Evolutionary conservation across 495 filamentous ascomycete genomes (phyloP).

Genomic region (Lasiosphaeria miniovina): DNA sequence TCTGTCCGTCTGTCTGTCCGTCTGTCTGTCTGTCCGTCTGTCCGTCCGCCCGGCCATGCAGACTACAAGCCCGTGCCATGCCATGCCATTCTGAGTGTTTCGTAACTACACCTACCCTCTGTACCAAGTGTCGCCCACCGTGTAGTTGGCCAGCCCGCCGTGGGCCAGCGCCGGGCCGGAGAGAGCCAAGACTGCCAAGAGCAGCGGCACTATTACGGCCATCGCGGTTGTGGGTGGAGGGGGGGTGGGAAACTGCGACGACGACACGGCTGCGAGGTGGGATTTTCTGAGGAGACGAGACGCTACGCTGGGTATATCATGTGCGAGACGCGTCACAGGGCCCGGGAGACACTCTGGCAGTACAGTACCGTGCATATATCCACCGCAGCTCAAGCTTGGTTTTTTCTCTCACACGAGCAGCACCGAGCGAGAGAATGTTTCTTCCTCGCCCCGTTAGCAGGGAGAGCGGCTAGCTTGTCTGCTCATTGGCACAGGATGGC

Average conservation of each 20-base stretch:
- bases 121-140: conserved; percentile 48
- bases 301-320: conserved; percentile 15
- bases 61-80: neutral
- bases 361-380: too few relatives aligned
- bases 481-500: too few relatives aligned
- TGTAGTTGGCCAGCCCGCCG: conserved; percentile 49
- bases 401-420: too few relatives aligned
- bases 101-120: conserved; percentile 29
- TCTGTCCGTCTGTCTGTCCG: too few relatives aligned
- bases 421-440: too few relatives aligned
- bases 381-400: too few relatives aligned
- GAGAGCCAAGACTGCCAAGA: conserved; percentile 30
- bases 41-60: too few relatives aligned
- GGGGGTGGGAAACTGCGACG: conserved; percentile 3
- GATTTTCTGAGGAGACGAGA: too few relatives aligned
- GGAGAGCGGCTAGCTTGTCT: too few relatives aligned
- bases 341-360: neutral
- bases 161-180: conserved; percentile 32
- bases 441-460: too few relatives aligned
- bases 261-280: too few relatives aligned
- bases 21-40: too few relatives aligned
- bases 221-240: conserved; percentile 6
- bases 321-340: conserved; percentile 1
- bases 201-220: conserved; percentile 15
- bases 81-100: conserved; percentile 1